These are phyloP conservation scores for Kockiozyma suomiensis DNA, from an alignment of 805 yeast species.

Conservation along the genomic window DNA sequence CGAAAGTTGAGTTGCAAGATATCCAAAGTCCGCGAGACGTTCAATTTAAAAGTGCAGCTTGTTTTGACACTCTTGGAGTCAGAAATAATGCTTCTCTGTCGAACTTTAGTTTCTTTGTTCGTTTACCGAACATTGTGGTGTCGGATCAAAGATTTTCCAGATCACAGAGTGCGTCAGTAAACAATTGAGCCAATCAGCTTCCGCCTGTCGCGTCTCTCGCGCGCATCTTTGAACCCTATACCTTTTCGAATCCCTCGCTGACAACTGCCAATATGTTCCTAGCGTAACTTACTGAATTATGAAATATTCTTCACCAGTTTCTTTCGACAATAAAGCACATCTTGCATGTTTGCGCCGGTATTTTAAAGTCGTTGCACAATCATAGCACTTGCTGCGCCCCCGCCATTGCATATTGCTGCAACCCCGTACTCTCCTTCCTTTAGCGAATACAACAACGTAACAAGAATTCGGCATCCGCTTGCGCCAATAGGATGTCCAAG, in stretches of 20 bases:
- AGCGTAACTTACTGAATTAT: too few relatives aligned
- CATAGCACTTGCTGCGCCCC: slow-evolving; percentile 96
- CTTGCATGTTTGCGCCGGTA: too few relatives aligned
- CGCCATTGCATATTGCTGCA: slow-evolving; percentile 96
- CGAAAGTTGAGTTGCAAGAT: too few relatives aligned
- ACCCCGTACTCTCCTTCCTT: slow-evolving; percentile 82
- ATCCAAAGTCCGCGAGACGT: too few relatives aligned
- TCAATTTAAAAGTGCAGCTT: too few relatives aligned
- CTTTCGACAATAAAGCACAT: too few relatives aligned
- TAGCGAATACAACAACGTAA: slow-evolving; percentile 47
- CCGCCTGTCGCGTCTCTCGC: slow-evolving; percentile 9
- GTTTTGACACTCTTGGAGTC: too few relatives aligned
- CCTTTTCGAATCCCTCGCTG: too few relatives aligned
- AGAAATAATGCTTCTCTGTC: not conserved
- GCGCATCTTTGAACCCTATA: slow-evolving; percentile 2
- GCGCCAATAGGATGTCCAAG: slow-evolving; percentile 94
- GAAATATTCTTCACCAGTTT: too few relatives aligned
- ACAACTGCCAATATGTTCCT: not conserved
- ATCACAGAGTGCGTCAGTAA: not conserved
- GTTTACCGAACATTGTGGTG: not conserved
- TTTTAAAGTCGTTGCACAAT: slow-evolving; percentile 44
- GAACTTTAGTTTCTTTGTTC: not conserved
- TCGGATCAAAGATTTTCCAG: slow-evolving; percentile 1
- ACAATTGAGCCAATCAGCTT: slow-evolving; percentile 6
- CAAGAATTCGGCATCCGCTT: slow-evolving; percentile 92